Base-by-base conservation (phyloP, 257 asterid genomes). In the Gentiana straminea region DNA sequence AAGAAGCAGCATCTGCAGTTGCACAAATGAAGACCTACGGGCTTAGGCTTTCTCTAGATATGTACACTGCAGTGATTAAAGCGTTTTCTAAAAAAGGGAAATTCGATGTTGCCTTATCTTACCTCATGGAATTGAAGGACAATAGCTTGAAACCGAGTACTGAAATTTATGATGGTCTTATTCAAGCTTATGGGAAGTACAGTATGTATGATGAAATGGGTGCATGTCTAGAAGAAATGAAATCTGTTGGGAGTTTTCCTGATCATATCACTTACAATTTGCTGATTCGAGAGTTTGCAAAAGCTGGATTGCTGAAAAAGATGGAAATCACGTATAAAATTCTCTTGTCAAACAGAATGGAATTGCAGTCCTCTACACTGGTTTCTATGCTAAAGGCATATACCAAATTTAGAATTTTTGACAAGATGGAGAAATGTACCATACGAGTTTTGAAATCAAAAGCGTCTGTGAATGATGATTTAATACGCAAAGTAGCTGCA, bases 141-240 rank as follows among this genome's bases (percentile, higher is more conserved):
- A 5, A 15, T 46, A 71, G 76, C 11, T 13, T 55, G 38, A 61
- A 52, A 24, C 68, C 72, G 13, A 52, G 57, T 61, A 61, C 72
- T 10, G 68, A 65, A 61, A 65, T 67, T 43, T 70, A 56, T 15
- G 71, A 70, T 48, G 62, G 71, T 24, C 72, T 70, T 35, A 70
- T 70, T 41, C 68, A 60, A 70, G 61, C 76, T 46, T 70, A 70
- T 47, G 72, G 68, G 33, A 66, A 12, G 52, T 52, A 61, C 34
- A 38, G 35, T 45, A 70, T 65, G 76, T 70, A 56, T 38, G 76
- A 70, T 52, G 76, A 65, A 58, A 61, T 65, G 57, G 68, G 58
- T 12, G 58, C 57, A 46, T 70, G 72, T 32, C 43, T 65, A 58
- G 57, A 57, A 55, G 59, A 66, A 52, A 70, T 70, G 71, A 62